phyloP scores from a whole-genome alignment of 2,329 filamentous ascomycete genomes.

The Monilinia aucupariae region DNA sequence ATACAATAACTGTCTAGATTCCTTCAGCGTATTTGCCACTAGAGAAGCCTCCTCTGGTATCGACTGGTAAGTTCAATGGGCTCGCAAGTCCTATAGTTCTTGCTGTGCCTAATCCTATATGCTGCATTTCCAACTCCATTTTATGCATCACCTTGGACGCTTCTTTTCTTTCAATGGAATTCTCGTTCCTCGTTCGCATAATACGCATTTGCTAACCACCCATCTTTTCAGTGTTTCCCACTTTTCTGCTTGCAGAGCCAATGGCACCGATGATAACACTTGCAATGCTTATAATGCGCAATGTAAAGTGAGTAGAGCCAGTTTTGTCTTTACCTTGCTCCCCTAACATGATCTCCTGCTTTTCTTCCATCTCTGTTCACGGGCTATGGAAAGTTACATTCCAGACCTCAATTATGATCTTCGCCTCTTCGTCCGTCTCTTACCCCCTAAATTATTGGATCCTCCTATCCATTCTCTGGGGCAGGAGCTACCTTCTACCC shows the following conservation, averaged over 20 bases:
- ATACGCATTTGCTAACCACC: neutral
- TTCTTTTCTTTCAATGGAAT: neutral
- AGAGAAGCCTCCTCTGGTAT: neutral
- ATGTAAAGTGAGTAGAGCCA: constrained; percentile 11
- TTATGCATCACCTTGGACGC: no score
- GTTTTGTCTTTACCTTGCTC: neutral
- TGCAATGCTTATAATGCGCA: constrained; percentile 21
- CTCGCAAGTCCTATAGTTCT: neutral
- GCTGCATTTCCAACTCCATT: neutral
- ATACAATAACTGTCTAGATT: constrained; percentile 21
- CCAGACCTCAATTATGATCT: no score
- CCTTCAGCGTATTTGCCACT: constrained; percentile 19
- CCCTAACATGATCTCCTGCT: no score
- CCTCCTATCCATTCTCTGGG: neutral
- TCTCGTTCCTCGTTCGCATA: neutral
- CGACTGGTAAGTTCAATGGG: neutral
- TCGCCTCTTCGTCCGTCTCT: no score
- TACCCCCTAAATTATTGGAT: neutral
- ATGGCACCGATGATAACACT: constrained; percentile 16
- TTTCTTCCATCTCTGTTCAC: no score
- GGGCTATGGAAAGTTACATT: neutral
- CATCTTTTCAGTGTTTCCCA: neutral
- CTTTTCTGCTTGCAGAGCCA: constrained; percentile 16
- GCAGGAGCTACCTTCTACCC: neutral
- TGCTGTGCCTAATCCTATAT: no score